A percentile compares a stretch with the other conserved stretches of the same genome.
Evolutionary conservation across 1,284 basidiomycete species (phyloP).

Genomic region (Tausonia pullulans): DNA sequence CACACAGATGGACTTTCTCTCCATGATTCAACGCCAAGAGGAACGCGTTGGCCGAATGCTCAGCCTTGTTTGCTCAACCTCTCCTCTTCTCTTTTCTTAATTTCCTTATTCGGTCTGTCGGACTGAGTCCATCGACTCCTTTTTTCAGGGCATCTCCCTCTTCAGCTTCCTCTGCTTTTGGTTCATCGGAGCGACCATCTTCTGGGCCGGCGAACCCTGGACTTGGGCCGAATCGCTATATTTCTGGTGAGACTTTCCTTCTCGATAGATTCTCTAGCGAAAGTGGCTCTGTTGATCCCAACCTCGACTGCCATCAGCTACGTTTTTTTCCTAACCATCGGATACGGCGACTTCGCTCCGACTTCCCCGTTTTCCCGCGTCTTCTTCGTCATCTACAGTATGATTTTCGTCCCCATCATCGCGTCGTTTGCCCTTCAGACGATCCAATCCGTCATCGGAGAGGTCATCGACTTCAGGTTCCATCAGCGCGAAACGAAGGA

Average conservation of each 20-base stretch:
- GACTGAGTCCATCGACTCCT: neutral
- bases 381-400: constrained; percentile 34
- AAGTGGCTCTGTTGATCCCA: neutral
- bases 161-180: neutral
- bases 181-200: neutral
- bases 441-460: constrained; percentile 18
- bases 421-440: constrained; percentile 38
- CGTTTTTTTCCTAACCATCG: constrained; percentile 4
- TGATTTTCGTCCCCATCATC: constrained; percentile 38
- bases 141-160: neutral
- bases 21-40: neutral
- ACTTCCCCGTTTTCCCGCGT: constrained; percentile 23
- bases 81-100: neutral
- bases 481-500: constrained; percentile 16
- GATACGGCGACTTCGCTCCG: neutral
- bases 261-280: neutral
- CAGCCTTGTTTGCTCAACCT: neutral
- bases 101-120: neutral
- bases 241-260: neutral
- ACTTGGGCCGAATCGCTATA: neutral
- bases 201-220: neutral
- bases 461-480: neutral
- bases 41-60: neutral
- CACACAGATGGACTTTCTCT: neutral
- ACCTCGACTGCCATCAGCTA: neutral